These are phyloP conservation scores for Sarcomyxa edulis DNA, from an alignment of 768 basidiomycete genomes.

Conservation along the genomic window DNA sequence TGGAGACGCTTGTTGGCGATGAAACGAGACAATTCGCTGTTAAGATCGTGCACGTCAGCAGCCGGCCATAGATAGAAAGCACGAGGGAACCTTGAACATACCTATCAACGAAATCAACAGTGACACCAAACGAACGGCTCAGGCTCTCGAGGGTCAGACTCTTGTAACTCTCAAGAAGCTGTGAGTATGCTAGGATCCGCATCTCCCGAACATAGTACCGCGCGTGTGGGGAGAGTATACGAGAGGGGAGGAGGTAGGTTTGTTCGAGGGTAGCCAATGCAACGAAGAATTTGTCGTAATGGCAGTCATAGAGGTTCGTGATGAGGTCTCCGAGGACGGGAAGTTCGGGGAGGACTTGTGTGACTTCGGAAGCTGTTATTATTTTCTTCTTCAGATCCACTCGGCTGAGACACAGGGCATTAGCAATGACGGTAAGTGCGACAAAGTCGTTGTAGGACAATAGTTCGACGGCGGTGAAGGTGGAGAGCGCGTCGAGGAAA, in stretches of 20 bases:
- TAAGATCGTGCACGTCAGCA: not conserved
- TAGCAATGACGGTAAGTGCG: constrained; percentile 75
- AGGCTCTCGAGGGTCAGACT: constrained; percentile 87
- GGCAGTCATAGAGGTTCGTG: constrained; percentile 86
- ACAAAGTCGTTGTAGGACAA: constrained; percentile 89
- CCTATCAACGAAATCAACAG: constrained; percentile 83
- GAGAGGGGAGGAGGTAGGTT: constrained; percentile 80
- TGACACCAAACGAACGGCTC: constrained; percentile 84
- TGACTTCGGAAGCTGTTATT: constrained; percentile 83
- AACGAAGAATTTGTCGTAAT: constrained; percentile 92
- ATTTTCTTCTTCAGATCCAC: constrained; percentile 94
- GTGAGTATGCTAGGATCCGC: constrained; percentile 90
- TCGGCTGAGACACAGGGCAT: constrained; percentile 68
- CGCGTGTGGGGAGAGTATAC: constrained; percentile 79
- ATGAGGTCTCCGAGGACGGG: constrained; percentile 80
- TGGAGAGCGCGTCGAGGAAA: constrained; percentile 86
- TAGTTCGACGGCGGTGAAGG: constrained; percentile 91
- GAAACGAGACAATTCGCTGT: constrained; percentile 85
- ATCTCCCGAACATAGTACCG: constrained; percentile 92
- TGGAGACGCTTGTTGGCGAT: constrained; percentile 84
- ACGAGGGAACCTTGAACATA: constrained; percentile 28
- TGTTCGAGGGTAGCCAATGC: constrained; percentile 90
- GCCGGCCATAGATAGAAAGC: not conserved
- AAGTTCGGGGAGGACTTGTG: constrained; percentile 74
- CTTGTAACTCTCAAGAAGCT: constrained; percentile 88